A percentile compares a stretch with the other conserved stretches of the same genome.
These are phyloP conservation scores for Collybiopsis luxurians DNA, from an alignment of 768 basidiomycete species.

Conservation along the genomic window DNA sequence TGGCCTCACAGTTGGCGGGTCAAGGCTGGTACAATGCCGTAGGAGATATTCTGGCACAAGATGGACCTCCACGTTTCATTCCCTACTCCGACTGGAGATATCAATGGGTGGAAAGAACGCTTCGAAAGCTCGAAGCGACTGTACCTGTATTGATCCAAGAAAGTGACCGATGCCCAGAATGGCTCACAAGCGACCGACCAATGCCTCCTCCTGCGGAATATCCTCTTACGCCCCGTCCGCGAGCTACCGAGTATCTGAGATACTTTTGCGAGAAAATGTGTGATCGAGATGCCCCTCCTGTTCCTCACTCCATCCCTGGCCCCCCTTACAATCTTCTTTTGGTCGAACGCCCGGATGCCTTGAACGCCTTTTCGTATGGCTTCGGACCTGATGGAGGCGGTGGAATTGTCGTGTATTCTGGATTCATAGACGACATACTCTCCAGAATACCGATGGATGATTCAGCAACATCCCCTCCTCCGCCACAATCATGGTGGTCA, in stretches of 20 bases:
- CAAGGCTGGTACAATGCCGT: slow-evolving; percentile 87
- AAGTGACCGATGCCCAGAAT: slow-evolving; percentile 49
- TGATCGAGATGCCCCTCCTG: slow-evolving; percentile 37
- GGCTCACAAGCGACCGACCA: slow-evolving; percentile 53
- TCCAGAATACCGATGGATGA: slow-evolving; percentile 36
- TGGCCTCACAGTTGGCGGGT: slow-evolving; percentile 79
- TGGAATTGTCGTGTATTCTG: slow-evolving; percentile 92
- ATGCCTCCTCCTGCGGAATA: slow-evolving; percentile 80
- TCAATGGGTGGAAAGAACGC: slow-evolving; percentile 77
- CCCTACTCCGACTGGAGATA: slow-evolving; percentile 86
- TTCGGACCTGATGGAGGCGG: slow-evolving; percentile 91
- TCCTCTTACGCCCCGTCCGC: slow-evolving; percentile 81
- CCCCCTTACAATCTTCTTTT: slow-evolving; percentile 89
- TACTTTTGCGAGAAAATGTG: slow-evolving; percentile 49
- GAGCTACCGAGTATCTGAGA: slow-evolving; percentile 71
- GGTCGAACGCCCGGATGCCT: slow-evolving; percentile 79
- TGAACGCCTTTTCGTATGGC: slow-evolving; percentile 95
- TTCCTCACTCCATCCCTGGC: slow-evolving; percentile 63
- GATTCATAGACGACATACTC: slow-evolving; percentile 87
- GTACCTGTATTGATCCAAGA: slow-evolving; percentile 69
- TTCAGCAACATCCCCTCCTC: slow-evolving; percentile 12
- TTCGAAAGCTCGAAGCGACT: slow-evolving; percentile 72
- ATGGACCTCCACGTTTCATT: slow-evolving; percentile 62
- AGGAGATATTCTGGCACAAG: slow-evolving; percentile 67
- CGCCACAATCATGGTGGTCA: slow-evolving; percentile 42